phyloP scores from a whole-genome alignment of 768 basidiomycete species.

The Amanita rubescens region DNA sequence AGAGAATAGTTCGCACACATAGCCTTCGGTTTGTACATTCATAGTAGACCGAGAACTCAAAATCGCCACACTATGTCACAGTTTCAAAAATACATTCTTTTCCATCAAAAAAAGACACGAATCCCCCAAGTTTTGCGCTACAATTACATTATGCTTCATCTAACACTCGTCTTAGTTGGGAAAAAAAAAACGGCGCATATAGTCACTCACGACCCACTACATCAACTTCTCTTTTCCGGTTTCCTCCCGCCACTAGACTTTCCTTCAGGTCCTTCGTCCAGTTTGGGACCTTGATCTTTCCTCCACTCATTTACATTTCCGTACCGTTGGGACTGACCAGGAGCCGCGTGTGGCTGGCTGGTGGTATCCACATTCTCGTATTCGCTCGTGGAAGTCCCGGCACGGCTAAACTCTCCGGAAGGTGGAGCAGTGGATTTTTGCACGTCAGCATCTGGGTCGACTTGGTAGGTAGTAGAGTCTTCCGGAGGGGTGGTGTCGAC shows the following conservation, averaged over 20 bases:
- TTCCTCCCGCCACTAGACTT: conserved; percentile 25
- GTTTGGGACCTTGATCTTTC: conserved; percentile 28
- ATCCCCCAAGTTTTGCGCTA: no score
- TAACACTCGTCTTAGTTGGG: no score
- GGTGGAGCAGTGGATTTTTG: conserved; percentile 45
- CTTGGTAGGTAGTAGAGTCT: conserved; percentile 34
- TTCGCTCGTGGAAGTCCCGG: conserved; percentile 30
- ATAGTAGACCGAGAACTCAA: no score
- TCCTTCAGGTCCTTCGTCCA: conserved; percentile 30
- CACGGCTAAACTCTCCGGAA: conserved; percentile 37
- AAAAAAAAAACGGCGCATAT: no score
- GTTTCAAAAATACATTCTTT: no score
- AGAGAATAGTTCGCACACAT: no score
- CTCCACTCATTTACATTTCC: conserved; percentile 19
- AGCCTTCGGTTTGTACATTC: no score
- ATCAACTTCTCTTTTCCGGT: neutral
- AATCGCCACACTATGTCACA: no score
- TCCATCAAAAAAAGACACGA: no score
- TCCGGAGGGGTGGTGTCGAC: conserved; percentile 35
- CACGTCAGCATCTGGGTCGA: conserved; percentile 37
- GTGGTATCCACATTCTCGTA: conserved; percentile 24
- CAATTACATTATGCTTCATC: no score
- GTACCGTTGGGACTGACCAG: conserved; percentile 24
- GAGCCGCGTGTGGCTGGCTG: conserved; percentile 22
- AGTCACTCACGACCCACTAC: neutral